These are phyloP conservation scores for Aspergillus caelatus DNA, from an alignment of 2,329 filamentous ascomycete species.

Conservation along the genomic window DNA sequence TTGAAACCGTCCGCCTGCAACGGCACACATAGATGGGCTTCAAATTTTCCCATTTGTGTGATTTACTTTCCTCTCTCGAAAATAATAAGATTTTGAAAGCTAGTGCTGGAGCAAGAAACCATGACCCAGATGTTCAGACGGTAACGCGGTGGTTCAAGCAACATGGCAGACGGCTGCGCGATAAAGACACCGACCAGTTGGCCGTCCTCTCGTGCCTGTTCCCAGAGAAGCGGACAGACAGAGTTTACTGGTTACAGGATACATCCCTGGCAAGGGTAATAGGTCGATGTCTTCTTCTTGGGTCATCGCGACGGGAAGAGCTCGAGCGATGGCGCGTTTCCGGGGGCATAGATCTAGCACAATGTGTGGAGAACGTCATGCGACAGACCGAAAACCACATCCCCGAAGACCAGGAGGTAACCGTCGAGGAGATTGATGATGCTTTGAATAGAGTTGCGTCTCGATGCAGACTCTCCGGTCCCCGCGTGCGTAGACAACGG, in stretches of 20 bases:
- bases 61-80: constrained; percentile 71
- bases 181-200: constrained; percentile 58
- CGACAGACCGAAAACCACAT: constrained; percentile 56
- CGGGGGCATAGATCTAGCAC: constrained; percentile 68
- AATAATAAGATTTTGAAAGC: constrained; percentile 43
- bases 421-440: constrained; percentile 72
- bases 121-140: constrained; percentile 43
- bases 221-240: constrained; percentile 74
- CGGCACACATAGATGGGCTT: constrained; percentile 41
- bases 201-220: constrained; percentile 76
- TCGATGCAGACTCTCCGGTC: constrained; percentile 70
- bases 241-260: constrained; percentile 73
- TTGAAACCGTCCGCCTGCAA: background rate
- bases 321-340: constrained; percentile 65
- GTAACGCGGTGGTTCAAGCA: constrained; percentile 70
- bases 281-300: constrained; percentile 66
- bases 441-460: constrained; percentile 69
- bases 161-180: constrained; percentile 62
- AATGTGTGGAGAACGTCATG: constrained; percentile 70
- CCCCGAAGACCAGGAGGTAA: constrained; percentile 51
- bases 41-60: constrained; percentile 70
- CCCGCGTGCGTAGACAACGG: constrained; percentile 54
- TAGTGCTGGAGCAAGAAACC: constrained; percentile 29
- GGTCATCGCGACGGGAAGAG: constrained; percentile 61
- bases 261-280: constrained; percentile 67